Evolutionary conservation across 2,329 filamentous ascomycete genomes (phyloP).

Genomic region (Sphaerostilbella broomeana): DNA sequence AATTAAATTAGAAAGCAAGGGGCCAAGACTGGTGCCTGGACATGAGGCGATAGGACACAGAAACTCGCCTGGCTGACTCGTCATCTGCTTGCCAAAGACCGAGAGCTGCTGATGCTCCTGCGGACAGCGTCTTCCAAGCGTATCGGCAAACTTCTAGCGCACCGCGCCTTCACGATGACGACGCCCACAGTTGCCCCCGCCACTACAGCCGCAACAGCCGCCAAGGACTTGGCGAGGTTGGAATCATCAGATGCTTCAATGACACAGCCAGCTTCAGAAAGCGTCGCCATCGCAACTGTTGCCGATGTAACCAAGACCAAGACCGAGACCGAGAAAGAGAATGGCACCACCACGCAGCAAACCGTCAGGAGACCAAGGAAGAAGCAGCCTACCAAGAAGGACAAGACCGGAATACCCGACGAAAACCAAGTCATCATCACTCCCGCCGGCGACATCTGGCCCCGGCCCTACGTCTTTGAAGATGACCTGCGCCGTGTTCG

Average conservation of each 20-base stretch:
- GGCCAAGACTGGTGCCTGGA: conserved; percentile 5
- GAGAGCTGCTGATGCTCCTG: conserved; percentile 15
- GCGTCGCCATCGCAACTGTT: background rate
- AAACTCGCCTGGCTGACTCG: no score
- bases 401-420: conserved; percentile 15
- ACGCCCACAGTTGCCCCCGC: conserved; percentile 2
- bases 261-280: background rate
- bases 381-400: conserved; percentile 7
- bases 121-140: conserved; percentile 14
- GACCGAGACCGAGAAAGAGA: background rate
- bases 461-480: conserved; percentile 73
- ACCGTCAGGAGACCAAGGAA: conserved; percentile 1
- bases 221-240: conserved; percentile 4
- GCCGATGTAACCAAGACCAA: background rate
- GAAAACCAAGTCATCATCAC: conserved; percentile 24
- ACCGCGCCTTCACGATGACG: conserved; percentile 15
- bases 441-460: conserved; percentile 37
- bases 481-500: conserved; percentile 74
- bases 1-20: conserved; percentile 1
- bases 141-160: conserved; percentile 11
- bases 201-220: conserved; percentile 11
- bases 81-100: no score
- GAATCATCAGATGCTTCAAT: background rate
- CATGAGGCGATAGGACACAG: no score
- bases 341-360: no score